Base-by-base conservation (phyloP, 805 yeast genomes). In the Metschnikowia corniflorae region DNA sequence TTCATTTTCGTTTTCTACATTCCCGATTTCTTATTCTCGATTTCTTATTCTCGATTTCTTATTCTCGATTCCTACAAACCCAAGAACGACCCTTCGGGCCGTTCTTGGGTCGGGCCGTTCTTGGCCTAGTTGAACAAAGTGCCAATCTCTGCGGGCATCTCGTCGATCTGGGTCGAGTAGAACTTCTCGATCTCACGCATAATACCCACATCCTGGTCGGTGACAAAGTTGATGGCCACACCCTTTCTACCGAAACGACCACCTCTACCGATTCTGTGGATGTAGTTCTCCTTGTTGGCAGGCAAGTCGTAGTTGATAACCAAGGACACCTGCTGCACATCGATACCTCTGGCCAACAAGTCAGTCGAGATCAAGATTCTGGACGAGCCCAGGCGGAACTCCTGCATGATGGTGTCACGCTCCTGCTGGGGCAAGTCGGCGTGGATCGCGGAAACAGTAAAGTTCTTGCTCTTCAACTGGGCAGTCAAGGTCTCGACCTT, bases 241-340 rank as follows among this genome's bases (percentile, higher is more conserved):
- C 98, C 98, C 71, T 89, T 91, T 67, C 98, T 80, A 62, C 98
- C 98, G 73, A 91, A 91, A 67, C 98, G 82, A 58, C 98, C 98
- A 53, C 95, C 86, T 71, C 98, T 81, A 65, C 98, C 98, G 57
- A 91, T 94, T 71, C 98, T 79, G 71, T 91, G 98, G 57, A 91
- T 84, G 65, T 93, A 91, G 73, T 86, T 89, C 67, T 89, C 96
- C 64, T 84, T 80, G 71, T 82, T 84, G 50, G 78, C 73, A 29
- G 97, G 97, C 54, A 89, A 69, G 65, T 89, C 97, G 70, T 87
- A 89, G 74, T 89, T 89, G 50, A 89, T 86, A 47, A 89, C 97
- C 51, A 91, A 75, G 21, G 96, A 87, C 40, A 89, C 96, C 70
- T 89, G 97, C 71, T 89, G 97, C 37, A 89, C 96, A 70, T 89